Evolutionary conservation across 1,139 yeast species (phyloP).

Genomic region (Casaregolazyma lundiana): DNA sequence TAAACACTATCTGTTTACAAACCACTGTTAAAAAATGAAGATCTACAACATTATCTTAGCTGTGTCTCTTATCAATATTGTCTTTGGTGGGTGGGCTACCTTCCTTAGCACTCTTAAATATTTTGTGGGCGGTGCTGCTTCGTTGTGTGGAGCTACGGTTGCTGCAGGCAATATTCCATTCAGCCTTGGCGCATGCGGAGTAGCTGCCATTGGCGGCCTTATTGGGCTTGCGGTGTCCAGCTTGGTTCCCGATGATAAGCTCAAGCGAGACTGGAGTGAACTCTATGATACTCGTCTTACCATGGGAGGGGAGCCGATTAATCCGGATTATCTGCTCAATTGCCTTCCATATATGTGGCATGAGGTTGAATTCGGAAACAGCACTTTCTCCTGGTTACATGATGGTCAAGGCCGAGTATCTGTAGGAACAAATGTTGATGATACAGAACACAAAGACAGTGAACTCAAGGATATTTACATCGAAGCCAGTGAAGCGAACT

Average conservation of each 20-base stretch:
- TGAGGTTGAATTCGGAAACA: background rate
- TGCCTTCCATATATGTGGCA: background rate
- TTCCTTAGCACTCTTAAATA: background rate
- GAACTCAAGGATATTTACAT: background rate
- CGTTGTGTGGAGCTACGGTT: background rate
- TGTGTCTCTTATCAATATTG: background rate
- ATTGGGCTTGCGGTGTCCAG: background rate
- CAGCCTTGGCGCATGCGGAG: background rate
- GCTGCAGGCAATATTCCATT: background rate
- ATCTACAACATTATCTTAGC: background rate
- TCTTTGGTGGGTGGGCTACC: background rate
- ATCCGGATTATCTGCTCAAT: background rate
- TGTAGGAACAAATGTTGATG: background rate
- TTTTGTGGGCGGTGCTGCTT: background rate
- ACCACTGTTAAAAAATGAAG: background rate
- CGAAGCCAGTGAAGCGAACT: background rate
- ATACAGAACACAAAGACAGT: background rate
- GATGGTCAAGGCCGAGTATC: background rate
- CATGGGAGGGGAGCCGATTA: background rate
- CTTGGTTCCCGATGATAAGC: background rate
- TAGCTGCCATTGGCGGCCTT: background rate
- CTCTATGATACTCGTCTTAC: background rate
- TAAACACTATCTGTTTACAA: too few species aligned
- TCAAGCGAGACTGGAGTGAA: background rate
- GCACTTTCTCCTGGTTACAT: background rate